A percentile compares a stretch with the other conserved stretches of the same genome.
Evolutionary conservation across 495 filamentous ascomycete genomes (phyloP).

Genomic region (Xeromyces bisporus): DNA sequence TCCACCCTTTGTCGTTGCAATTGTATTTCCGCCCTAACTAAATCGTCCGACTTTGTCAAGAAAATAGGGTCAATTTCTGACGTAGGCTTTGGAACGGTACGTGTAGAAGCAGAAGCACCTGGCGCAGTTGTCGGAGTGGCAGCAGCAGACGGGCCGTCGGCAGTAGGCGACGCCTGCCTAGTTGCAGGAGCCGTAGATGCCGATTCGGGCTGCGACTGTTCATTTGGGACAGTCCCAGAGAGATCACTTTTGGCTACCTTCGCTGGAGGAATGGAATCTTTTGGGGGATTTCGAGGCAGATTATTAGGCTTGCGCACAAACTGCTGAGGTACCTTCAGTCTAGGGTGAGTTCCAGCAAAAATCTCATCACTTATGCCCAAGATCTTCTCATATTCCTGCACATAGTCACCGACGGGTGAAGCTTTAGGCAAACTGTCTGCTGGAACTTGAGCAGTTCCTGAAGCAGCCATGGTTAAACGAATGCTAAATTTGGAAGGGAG

Average conservation of each 20-base stretch:
- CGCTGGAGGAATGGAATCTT: conserved; percentile 7
- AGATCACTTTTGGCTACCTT: conserved; percentile 13
- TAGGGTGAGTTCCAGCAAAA: conserved; percentile 54
- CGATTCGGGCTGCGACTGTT: conserved; percentile 12
- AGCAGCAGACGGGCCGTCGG: conserved; percentile 11
- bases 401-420: conserved; percentile 17
- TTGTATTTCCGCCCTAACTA: conserved; percentile 67
- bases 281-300: conserved; percentile 15
- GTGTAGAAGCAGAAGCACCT: conserved; percentile 18
- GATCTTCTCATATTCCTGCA: conserved; percentile 55
- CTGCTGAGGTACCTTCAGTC: conserved; percentile 48
- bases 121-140: conserved; percentile 11
- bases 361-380: conserved; percentile 60
- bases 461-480: conserved; percentile 25
- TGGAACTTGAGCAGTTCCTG: conserved; percentile 19
- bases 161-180: conserved; percentile 16
- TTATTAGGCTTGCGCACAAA: conserved; percentile 40
- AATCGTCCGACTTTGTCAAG: conserved; percentile 66
- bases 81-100: conserved; percentile 21
- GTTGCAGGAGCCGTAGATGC: conserved; percentile 12
- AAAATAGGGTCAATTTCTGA: conserved; percentile 60
- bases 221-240: conserved; percentile 12
- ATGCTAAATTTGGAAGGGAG: too few relatives aligned
- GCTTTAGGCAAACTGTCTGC: conserved; percentile 16
- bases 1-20: conserved; percentile 70